These are phyloP conservation scores for Coniosporium apollinis DNA, from an alignment of 495 filamentous ascomycete genomes.

Conservation along the genomic window DNA sequence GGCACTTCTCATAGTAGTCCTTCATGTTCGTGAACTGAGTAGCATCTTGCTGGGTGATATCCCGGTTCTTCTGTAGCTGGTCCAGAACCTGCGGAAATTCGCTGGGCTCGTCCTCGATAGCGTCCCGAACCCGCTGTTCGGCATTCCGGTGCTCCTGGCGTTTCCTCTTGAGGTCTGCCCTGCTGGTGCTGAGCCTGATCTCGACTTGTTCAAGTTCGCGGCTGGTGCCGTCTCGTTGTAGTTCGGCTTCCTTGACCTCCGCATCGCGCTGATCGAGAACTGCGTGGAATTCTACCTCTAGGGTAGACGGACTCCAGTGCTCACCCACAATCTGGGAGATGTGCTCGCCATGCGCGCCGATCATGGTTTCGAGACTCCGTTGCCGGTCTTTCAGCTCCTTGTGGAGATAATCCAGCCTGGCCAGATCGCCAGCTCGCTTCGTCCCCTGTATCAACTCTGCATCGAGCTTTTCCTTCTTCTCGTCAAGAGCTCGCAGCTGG, in stretches of 20 bases:
- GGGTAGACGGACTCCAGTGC: conserved; percentile 47
- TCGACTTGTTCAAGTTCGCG: conserved; percentile 64
- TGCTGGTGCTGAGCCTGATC: conserved; percentile 50
- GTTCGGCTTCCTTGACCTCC: conserved; percentile 42
- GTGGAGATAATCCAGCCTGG: conserved; percentile 59
- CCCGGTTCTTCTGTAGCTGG: conserved; percentile 41
- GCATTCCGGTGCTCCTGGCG: conserved; percentile 45
- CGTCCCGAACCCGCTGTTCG: conserved; percentile 33
- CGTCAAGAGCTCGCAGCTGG: conserved; percentile 49
- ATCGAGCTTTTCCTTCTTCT: conserved; percentile 47
- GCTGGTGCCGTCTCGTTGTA: conserved; percentile 47
- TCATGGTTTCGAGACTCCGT: conserved; percentile 59
- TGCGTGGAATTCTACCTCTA: conserved; percentile 57
- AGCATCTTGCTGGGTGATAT: conserved; percentile 43
- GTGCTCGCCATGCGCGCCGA: conserved; percentile 50
- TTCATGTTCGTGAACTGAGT: conserved; percentile 43
- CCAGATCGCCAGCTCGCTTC: conserved; percentile 57
- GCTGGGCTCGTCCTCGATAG: conserved; percentile 35
- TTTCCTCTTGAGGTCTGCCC: conserved; percentile 44
- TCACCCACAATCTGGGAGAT: conserved; percentile 43
- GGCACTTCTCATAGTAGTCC: conserved; percentile 45
- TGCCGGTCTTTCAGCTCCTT: conserved; percentile 57
- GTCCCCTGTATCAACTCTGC: conserved; percentile 66
- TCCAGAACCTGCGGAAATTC: conserved; percentile 35
- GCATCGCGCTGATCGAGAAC: conserved; percentile 37